Conservation (phyloP, 441 rosid genomes). For the Pelargonium australe region DNA sequence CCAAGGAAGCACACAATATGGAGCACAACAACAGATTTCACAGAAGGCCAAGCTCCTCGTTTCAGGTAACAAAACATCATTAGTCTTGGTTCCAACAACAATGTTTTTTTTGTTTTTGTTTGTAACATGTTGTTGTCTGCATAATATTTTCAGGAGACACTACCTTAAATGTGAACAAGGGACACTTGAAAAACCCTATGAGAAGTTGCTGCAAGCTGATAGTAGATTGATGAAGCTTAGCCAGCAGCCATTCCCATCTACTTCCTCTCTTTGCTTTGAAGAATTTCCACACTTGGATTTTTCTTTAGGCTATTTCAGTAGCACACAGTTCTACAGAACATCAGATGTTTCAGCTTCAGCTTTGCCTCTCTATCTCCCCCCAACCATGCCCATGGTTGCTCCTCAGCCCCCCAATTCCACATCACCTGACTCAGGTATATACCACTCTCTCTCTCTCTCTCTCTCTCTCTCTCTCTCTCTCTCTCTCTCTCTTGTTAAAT, state of each 20-base stretch:
- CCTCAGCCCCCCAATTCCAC: background rate
- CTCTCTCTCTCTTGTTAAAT: too few relatives aligned
- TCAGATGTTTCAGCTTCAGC: background rate
- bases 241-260: slow-evolving; percentile 26
- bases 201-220: slow-evolving; percentile 37
- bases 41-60: slow-evolving; percentile 35
- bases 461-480: background rate
- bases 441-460: background rate
- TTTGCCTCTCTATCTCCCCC: slow-evolving; percentile 1
- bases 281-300: background rate
- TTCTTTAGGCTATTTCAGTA: slow-evolving; percentile 7
- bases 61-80: slow-evolving; percentile 30
- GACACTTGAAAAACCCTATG: slow-evolving; percentile 31
- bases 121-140: background rate
- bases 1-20: slow-evolving; percentile 57
- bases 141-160: slow-evolving; percentile 31
- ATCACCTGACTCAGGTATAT: background rate
- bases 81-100: too few relatives aligned
- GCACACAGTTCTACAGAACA: background rate
- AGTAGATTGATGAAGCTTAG: slow-evolving; percentile 22
- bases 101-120: background rate
- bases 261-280: slow-evolving; percentile 19
- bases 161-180: slow-evolving; percentile 30
- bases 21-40: slow-evolving; percentile 41
- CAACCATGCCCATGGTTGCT: background rate